Conservation (phyloP, 768 basidiomycete species). For the Erythrobasidium yunnanense region DNA sequence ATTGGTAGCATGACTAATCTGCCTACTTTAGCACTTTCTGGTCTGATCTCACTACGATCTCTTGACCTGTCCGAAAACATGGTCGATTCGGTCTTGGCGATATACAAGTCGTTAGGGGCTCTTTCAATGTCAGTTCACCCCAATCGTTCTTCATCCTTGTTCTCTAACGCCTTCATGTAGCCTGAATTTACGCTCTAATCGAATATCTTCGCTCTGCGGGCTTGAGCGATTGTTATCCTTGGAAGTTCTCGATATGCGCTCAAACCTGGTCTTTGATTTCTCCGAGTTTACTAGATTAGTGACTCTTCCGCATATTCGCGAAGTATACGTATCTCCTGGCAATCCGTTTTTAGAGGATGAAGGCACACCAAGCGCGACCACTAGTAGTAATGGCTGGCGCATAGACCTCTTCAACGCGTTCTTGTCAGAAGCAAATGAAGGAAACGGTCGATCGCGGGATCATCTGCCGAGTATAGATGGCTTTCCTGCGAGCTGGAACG, state of each 20-base stretch:
- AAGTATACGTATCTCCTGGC: slow-evolving; percentile 65
- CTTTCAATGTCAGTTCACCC: not conserved
- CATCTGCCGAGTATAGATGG: slow-evolving; percentile 17
- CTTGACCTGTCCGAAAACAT: slow-evolving; percentile 95
- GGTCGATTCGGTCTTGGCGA: slow-evolving; percentile 86
- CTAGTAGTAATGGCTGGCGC: slow-evolving; percentile 17
- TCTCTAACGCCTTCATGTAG: slow-evolving; percentile 45
- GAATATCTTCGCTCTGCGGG: slow-evolving; percentile 88
- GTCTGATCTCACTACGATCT: slow-evolving; percentile 68
- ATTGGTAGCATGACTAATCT: slow-evolving; percentile 48
- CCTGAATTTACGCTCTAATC: slow-evolving; percentile 72
- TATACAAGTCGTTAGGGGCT: slow-evolving; percentile 39
- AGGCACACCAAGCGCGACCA: no score
- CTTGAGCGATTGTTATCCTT: slow-evolving; percentile 77
- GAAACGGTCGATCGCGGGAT: not conserved
- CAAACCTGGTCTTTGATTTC: slow-evolving; percentile 67
- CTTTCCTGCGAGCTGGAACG: slow-evolving; percentile 12
- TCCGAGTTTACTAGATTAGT: slow-evolving; percentile 75
- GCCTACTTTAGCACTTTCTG: slow-evolving; percentile 57
- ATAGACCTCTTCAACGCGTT: slow-evolving; percentile 13
- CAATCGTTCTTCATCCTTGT: slow-evolving; percentile 49
- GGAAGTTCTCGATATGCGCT: slow-evolving; percentile 70
- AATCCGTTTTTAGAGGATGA: slow-evolving; percentile 56
- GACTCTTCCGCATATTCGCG: slow-evolving; percentile 61
- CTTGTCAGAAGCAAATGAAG: not conserved